Evolutionary conservation across 176 grass and related monocot species (phyloP).

Genomic region (Hordeum vulgare): DNA sequence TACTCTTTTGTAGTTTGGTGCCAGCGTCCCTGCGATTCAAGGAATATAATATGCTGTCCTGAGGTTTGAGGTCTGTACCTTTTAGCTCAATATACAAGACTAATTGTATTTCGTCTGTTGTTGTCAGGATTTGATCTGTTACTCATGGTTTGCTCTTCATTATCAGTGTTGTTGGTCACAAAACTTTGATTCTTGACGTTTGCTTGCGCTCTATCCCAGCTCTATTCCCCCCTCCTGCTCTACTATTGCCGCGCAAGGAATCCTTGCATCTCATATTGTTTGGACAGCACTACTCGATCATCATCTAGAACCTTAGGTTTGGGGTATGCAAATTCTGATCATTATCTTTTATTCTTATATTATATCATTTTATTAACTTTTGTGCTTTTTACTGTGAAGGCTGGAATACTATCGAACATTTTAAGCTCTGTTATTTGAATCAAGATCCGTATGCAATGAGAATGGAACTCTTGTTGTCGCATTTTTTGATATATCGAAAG

Average conservation of each 20-base stretch:
- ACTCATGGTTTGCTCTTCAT: neutral
- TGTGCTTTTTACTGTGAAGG: slow-evolving; percentile 1
- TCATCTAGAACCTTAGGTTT: neutral
- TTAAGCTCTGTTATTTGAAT: slow-evolving; percentile 4
- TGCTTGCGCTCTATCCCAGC: neutral
- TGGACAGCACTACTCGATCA: neutral
- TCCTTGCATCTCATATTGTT: neutral
- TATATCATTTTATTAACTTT: neutral
- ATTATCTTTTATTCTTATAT: neutral
- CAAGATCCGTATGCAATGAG: neutral
- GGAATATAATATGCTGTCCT: too few species aligned
- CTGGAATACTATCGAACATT: neutral
- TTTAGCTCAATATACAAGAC: too few species aligned
- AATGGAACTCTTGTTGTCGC: neutral
- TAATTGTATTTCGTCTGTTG: neutral
- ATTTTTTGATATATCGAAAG: neutral
- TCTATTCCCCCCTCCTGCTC: neutral
- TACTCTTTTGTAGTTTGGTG: too few species aligned
- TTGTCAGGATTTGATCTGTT: neutral
- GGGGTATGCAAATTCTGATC: neutral
- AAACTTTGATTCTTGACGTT: neutral
- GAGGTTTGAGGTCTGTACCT: too few species aligned
- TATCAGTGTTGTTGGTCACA: neutral
- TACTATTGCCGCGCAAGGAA: neutral
- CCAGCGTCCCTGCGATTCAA: too few species aligned